A percentile compares a stretch with the other conserved stretches of the same genome.
These are phyloP conservation scores for Golubevia sp. DNA, from an alignment of 1,284 basidiomycete genomes.

Conservation along the genomic window DNA sequence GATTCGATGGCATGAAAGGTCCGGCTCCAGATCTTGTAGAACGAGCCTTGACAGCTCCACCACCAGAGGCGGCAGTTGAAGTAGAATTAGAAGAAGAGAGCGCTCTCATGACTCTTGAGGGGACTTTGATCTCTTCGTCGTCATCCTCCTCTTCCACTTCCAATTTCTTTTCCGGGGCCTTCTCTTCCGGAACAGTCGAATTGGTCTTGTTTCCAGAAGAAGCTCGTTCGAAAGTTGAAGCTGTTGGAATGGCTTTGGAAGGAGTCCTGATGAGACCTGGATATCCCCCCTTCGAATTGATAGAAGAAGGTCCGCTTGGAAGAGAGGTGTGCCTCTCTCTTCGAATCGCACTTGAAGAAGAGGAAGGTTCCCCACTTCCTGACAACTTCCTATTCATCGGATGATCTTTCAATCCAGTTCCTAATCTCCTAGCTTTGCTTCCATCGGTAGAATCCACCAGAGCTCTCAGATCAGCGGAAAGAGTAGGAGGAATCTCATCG, in stretches of 20 bases:
- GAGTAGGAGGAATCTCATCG: conserved; percentile 19
- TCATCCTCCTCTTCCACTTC: neutral
- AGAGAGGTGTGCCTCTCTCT: conserved; percentile 10
- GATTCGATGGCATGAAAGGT: neutral
- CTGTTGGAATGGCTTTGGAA: neutral
- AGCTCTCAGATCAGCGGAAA: conserved; percentile 35
- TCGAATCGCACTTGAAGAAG: neutral
- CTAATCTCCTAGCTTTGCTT: conserved; percentile 23
- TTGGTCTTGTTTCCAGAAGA: neutral
- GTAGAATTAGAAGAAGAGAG: conserved; percentile 10
- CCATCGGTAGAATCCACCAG: conserved; percentile 27
- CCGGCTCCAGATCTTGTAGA: neutral
- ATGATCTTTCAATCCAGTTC: conserved; percentile 34
- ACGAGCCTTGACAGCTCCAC: conserved; percentile 3
- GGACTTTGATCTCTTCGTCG: neutral
- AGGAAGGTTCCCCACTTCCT: neutral
- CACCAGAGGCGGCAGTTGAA: conserved; percentile 5
- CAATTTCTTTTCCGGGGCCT: neutral
- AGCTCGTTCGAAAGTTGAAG: neutral
- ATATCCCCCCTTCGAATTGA: neutral
- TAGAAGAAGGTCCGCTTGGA: neutral
- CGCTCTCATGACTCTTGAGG: neutral
- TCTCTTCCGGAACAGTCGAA: conserved; percentile 7
- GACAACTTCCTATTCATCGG: conserved; percentile 26
- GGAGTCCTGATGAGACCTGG: neutral